Conservation (phyloP, 805 yeast genomes). For the Candida jianshihensis region DNA sequence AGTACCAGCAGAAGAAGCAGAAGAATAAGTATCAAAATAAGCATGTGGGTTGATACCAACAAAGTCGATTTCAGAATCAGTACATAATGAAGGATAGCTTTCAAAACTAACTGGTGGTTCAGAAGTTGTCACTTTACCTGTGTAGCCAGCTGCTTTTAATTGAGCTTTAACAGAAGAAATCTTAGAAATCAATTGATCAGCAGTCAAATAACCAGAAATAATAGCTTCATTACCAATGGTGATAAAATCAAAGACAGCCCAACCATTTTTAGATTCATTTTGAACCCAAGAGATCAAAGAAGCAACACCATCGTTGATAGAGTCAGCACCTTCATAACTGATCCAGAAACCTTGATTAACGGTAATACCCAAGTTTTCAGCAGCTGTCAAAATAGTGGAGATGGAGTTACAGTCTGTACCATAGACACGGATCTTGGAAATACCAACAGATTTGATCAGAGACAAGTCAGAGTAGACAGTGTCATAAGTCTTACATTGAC, state of each 20-base stretch:
- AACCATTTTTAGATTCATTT: conserved; percentile 38
- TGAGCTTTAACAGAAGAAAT: conserved; percentile 54
- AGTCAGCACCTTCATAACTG: conserved; percentile 51
- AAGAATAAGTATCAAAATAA: conserved; percentile 59
- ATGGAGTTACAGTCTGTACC: conserved; percentile 82
- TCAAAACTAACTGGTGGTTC: conserved; percentile 82
- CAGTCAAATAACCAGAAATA: conserved; percentile 52
- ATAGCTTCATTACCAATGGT: conserved; percentile 90
- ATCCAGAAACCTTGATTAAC: conserved; percentile 91
- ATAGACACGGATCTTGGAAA: conserved; percentile 64
- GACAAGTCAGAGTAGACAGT: conserved; percentile 53
- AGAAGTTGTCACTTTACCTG: conserved; percentile 72
- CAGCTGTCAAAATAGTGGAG: conserved; percentile 55
- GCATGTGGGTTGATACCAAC: conserved; percentile 86
- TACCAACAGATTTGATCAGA: conserved; percentile 52
- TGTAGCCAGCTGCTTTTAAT: conserved; percentile 64
- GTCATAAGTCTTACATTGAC: conserved; percentile 55
- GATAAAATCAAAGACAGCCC: conserved; percentile 71
- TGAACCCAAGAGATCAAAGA: conserved; percentile 43
- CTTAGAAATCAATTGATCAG: conserved; percentile 54
- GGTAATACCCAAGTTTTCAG: conserved; percentile 51
- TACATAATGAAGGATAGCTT: conserved; percentile 61
- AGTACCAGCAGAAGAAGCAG: conserved; percentile 64
- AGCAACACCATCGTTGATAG: conserved; percentile 54
- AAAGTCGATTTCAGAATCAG: conserved; percentile 61